phyloP scores from a whole-genome alignment of 1,284 basidiomycete genomes.

The Marasmius oreades region DNA sequence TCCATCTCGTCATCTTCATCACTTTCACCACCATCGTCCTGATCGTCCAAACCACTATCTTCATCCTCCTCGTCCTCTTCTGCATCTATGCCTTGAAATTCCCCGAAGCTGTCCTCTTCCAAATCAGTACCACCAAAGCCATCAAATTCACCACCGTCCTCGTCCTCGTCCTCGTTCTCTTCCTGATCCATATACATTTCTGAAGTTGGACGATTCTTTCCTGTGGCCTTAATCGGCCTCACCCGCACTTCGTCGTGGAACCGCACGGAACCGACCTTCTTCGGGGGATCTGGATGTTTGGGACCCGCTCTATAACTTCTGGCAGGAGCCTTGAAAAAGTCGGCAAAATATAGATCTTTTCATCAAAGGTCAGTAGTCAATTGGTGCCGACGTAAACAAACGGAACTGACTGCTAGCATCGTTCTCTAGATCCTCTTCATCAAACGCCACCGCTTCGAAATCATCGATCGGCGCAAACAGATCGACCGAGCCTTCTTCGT shows the following conservation, averaged over 20 bases:
- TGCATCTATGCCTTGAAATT: conserved; percentile 5
- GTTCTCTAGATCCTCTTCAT: conserved; percentile 40
- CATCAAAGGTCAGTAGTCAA: conserved; percentile 10
- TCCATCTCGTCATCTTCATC: conserved; percentile 27
- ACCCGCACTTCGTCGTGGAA: conserved; percentile 82
- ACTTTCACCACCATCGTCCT: conserved; percentile 25
- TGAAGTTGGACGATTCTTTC: conserved; percentile 53
- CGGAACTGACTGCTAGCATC: conserved; percentile 37
- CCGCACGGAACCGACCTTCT: conserved; percentile 50
- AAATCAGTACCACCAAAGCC: conserved; percentile 20
- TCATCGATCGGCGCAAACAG: conserved; percentile 66
- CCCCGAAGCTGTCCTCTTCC: conserved; percentile 17
- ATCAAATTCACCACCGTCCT: conserved; percentile 25
- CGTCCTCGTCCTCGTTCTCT: conserved; percentile 32
- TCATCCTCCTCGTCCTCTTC: conserved; percentile 24
- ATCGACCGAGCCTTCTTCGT: conserved; percentile 55
- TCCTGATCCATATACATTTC: conserved; percentile 34
- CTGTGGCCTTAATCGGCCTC: conserved; percentile 70
- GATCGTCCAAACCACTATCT: conserved; percentile 24
- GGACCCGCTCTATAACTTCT: conserved; percentile 18
- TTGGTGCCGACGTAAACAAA: conserved; percentile 3
- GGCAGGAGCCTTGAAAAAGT: conserved; percentile 67
- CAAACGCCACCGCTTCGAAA: conserved; percentile 27
- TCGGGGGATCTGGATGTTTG: conserved; percentile 18
- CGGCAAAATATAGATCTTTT: conserved; percentile 61